A percentile compares a stretch with the other conserved stretches of the same genome.
Conservation (phyloP, 2,329 filamentous ascomycete species). For the Gnomoniopsis sp. region DNA sequence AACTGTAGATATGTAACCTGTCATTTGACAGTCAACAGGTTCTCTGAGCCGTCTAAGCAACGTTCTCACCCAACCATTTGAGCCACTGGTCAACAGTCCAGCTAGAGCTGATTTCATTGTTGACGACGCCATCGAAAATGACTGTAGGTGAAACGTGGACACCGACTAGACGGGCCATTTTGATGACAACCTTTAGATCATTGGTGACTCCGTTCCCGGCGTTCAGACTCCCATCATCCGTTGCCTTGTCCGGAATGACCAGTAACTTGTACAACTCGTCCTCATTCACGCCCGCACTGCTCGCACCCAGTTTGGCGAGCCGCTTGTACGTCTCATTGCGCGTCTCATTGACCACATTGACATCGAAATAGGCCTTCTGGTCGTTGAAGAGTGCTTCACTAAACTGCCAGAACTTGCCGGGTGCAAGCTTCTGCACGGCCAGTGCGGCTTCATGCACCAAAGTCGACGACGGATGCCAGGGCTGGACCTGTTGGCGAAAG, state of each 20-base stretch:
- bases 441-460: constrained; percentile 76
- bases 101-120: constrained; percentile 71
- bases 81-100: constrained; percentile 82
- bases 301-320: constrained; percentile 69
- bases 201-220: constrained; percentile 77
- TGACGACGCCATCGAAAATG: constrained; percentile 81
- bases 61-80: constrained; percentile 68
- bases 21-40: background rate
- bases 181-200: constrained; percentile 80
- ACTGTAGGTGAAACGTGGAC: constrained; percentile 92
- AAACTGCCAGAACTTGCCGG: constrained; percentile 77
- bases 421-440: constrained; percentile 70
- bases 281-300: constrained; percentile 66
- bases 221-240: constrained; percentile 67
- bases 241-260: constrained; percentile 64
- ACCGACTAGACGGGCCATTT: constrained; percentile 73
- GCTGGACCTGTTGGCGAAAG: constrained; percentile 89
- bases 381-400: constrained; percentile 61
- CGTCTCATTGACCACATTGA: constrained; percentile 76
- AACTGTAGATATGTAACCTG: background rate
- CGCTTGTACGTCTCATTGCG: constrained; percentile 81
- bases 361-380: constrained; percentile 81
- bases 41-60: constrained; percentile 30
- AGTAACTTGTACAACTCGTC: constrained; percentile 67
- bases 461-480: constrained; percentile 88